Conservation (phyloP, 2,329 filamentous ascomycete species). For the Hymenotorrendiella dingleyae region DNA sequence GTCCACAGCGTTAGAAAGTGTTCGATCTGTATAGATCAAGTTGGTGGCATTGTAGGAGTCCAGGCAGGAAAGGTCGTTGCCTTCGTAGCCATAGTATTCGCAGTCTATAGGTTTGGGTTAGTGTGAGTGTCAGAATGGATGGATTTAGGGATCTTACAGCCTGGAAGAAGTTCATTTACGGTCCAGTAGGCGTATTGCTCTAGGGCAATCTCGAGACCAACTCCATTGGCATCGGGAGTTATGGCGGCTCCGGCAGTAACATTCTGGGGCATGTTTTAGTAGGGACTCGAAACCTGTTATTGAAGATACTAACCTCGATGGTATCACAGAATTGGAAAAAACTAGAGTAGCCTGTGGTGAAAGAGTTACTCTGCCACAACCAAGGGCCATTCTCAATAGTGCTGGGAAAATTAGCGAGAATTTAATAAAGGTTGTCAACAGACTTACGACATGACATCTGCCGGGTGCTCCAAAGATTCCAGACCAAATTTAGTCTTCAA, state of each 20-base stretch:
- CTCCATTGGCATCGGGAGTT: constrained; percentile 37
- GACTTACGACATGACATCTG: constrained; percentile 30
- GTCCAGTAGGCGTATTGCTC: constrained; percentile 50
- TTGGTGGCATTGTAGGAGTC: constrained; percentile 46
- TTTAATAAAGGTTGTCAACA: background rate
- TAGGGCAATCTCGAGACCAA: constrained; percentile 49
- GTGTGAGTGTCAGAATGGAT: background rate
- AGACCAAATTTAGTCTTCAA: constrained; percentile 50
- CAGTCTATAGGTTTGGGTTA: constrained; percentile 34
- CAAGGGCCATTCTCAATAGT: constrained; percentile 51
- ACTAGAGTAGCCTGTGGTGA: constrained; percentile 41
- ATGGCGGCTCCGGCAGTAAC: constrained; percentile 30
- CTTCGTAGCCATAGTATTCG: constrained; percentile 40
- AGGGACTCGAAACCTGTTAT: too few species aligned
- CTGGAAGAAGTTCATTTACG: constrained; percentile 40
- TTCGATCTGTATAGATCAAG: constrained; percentile 44
- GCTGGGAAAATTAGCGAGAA: constrained; percentile 21
- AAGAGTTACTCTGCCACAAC: constrained; percentile 50
- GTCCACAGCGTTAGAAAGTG: constrained; percentile 39
- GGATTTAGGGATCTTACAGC: constrained; percentile 37
- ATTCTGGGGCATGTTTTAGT: constrained; percentile 13
- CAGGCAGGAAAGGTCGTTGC: constrained; percentile 43
- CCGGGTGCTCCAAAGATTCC: constrained; percentile 39
- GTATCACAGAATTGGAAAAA: constrained; percentile 41
- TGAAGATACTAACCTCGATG: constrained; percentile 30